A percentile compares a stretch with the other conserved stretches of the same genome.
phyloP scores from a whole-genome alignment of 192 early-diverging fungal genomes.

The Diversispora epigaea region DNA sequence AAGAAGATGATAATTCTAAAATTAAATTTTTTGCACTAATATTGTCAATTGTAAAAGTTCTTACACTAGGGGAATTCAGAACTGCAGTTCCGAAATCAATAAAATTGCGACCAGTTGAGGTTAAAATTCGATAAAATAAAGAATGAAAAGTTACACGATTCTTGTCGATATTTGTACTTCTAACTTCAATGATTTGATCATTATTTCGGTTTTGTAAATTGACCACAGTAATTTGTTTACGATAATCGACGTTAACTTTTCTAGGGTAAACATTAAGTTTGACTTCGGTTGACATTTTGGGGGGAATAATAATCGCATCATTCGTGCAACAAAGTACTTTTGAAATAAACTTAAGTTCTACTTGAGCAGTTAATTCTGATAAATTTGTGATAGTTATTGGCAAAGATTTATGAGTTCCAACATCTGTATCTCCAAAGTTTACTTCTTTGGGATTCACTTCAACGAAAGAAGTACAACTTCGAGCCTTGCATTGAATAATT shows the following conservation, averaged over 20 bases:
- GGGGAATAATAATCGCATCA: conserved; percentile 73
- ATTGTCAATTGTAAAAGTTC: conserved; percentile 84
- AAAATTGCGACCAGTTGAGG: conserved; percentile 86
- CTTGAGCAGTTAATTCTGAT: conserved; percentile 80
- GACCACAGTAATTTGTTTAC: conserved; percentile 92
- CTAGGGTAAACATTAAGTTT: conserved; percentile 96
- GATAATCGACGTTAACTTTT: conserved; percentile 96
- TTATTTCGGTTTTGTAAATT: conserved; percentile 88
- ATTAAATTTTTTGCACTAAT: conserved; percentile 60
- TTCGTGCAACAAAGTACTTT: conserved; percentile 85
- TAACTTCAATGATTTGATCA: conserved; percentile 87
- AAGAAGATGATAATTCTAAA: conserved; percentile 47
- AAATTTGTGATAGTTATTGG: conserved; percentile 79
- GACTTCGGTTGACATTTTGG: conserved; percentile 71
- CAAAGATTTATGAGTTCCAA: conserved; percentile 86
- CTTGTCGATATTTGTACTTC: conserved; percentile 93
- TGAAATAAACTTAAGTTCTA: conserved; percentile 86
- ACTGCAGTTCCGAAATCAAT: conserved; percentile 91
- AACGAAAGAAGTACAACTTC: conserved; percentile 91
- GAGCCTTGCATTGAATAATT: conserved; percentile 84
- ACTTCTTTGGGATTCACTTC: conserved; percentile 79
- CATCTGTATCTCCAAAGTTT: conserved; percentile 96
- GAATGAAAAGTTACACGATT: conserved; percentile 97
- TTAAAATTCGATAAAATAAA: conserved; percentile 89
- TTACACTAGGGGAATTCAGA: conserved; percentile 74